Conservation (phyloP, 176 grass and related monocot species). For the Secale cereale region DNA sequence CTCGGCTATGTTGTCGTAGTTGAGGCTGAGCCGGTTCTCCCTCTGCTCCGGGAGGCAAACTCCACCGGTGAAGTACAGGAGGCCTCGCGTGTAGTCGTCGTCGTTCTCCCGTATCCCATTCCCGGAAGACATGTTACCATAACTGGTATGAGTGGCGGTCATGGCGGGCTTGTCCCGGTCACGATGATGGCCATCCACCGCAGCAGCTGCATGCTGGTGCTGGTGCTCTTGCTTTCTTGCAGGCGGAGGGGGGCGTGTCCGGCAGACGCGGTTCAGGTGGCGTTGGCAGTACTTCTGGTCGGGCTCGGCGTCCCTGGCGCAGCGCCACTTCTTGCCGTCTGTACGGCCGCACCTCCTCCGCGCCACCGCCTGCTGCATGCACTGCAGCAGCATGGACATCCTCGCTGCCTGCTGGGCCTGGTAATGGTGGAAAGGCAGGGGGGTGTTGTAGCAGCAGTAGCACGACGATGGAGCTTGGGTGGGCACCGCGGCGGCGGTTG, state of each 20-base stretch:
- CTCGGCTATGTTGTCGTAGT: background rate
- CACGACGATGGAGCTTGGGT: background rate
- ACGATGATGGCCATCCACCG: background rate
- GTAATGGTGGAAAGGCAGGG: background rate
- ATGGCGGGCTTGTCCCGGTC: background rate
- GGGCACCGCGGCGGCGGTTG: background rate
- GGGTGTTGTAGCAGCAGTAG: background rate
- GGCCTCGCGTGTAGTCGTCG: background rate
- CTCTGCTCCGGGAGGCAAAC: constrained; percentile 10
- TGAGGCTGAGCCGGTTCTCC: constrained; percentile 11
- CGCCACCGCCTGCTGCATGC: constrained; percentile 38
- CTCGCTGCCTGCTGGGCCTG: constrained; percentile 9
- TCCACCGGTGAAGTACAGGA: background rate
- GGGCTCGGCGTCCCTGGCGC: constrained; percentile 51
- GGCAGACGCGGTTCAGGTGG: constrained; percentile 53
- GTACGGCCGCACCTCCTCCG: constrained; percentile 45
- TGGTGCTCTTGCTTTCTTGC: constrained; percentile 39
- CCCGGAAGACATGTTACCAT: background rate
- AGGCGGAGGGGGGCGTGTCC: background rate
- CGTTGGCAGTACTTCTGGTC: constrained; percentile 63
- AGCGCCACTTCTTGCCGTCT: constrained; percentile 65
- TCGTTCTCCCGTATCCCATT: background rate
- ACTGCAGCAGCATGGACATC: constrained; percentile 30
- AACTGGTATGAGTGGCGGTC: background rate
- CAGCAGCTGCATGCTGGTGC: background rate